Evolutionary conservation across 2,329 filamentous ascomycete genomes (phyloP), one percentile per base, ranked within the genome.

Genomic region (Xylaria sp.): DNA sequence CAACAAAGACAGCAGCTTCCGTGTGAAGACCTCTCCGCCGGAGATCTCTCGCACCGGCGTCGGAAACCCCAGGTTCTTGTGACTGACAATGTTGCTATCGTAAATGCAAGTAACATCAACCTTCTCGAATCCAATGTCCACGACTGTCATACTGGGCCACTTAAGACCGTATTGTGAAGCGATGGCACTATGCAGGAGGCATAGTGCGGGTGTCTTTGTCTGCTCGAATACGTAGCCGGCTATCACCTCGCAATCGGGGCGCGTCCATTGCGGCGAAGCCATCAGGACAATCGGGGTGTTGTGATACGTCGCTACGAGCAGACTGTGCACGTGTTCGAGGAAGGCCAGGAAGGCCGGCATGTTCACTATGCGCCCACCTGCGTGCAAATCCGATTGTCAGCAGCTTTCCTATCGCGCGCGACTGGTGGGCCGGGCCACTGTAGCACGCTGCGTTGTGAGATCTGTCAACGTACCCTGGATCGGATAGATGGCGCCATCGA

Each of bases 221-320:
- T 96, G 97, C 81, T 99, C 96, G 76, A 99, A 99, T 72, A 98
- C 89, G 83, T 97, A 99, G 70, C 96, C 93, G 15, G 94, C 92
- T 72, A 99, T 90, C 45, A 87, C 88, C 81, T 98, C 95, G 78
- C 91, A 91, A 79, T 97, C 94, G 70, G 91, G 90, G 9, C 92
- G 89, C 4, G 93, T 94, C 95, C 96, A 99, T 73, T 90, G 91
- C 4, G 96, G 94, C 73, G 97, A 93, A 8, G 92, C 88, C 80
- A 98, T 91, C 70, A 99, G 88, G 79, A 98, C 86, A 72, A 99
- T 93, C 1, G 96, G 94, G 0, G 95, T 97, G 82, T 97, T 97
- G 82, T 98, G 96, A 78, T 97, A 96, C 3, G 93, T 93, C 30
- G 93, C 94, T 68, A 93, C 96, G 67, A 99, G 87, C 56, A 92